These are phyloP conservation scores for Nitzschia putrida DNA, from an alignment of 108 stramenopile genomes.

Conservation along the genomic window DNA sequence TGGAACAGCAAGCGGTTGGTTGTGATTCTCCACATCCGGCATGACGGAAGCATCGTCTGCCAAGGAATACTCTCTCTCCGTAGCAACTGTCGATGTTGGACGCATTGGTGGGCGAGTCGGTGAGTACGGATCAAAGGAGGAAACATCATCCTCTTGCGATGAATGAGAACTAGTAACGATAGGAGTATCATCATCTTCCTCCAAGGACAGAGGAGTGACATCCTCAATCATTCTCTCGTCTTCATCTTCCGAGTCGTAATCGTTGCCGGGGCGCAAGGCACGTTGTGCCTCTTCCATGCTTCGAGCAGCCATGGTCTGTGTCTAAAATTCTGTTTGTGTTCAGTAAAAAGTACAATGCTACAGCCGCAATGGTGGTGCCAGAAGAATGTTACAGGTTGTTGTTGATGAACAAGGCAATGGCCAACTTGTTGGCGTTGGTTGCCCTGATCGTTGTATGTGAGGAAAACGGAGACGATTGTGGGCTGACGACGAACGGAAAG, in stretches of 20 bases:
- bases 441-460: no score
- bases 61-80: slow-evolving; percentile 2
- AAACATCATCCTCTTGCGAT: not conserved
- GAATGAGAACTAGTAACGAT: no score
- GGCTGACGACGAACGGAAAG: no score
- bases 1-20: slow-evolving; percentile 3
- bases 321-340: no score
- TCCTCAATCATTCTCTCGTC: not conserved
- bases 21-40: not conserved
- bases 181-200: not conserved
- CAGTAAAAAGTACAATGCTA: no score
- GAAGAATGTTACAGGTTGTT: no score
- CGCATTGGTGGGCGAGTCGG: not conserved
- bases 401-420: no score
- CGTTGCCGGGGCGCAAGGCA: slow-evolving; percentile 13
- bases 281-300: slow-evolving; percentile 36
- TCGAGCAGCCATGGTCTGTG: slow-evolving; percentile 11
- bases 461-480: no score
- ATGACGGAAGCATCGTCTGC: slow-evolving; percentile 10
- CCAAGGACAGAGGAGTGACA: not conserved
- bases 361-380: no score
- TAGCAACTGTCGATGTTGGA: not conserved
- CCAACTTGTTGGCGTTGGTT: no score
- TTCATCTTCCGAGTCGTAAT: slow-evolving; percentile 33
- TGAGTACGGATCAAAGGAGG: slow-evolving; percentile 15